Evolutionary conservation across 2,329 filamentous ascomycete genomes (phyloP), one percentile per base, ranked within the genome.

Genomic region (Capronia epimyces): DNA sequence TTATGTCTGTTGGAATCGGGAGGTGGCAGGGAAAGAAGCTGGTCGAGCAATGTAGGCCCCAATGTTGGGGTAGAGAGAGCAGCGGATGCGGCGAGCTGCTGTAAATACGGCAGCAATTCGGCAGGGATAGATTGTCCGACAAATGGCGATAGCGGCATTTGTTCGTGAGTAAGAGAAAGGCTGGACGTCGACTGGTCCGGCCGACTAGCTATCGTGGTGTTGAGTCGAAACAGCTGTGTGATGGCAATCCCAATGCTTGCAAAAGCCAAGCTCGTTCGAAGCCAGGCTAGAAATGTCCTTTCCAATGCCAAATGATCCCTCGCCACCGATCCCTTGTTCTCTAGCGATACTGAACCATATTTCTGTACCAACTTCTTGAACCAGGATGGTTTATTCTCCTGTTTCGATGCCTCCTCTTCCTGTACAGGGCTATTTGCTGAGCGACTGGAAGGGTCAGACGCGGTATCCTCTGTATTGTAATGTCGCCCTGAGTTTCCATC

Each of bases 241-340:
- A 84, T 72, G 20, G 81, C 81, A 39, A 84, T 82, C 47, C 81
- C 81, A 60, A 84, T 84, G 49, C 73, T 78, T 13, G 81, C 81
- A 63, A 84, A 84, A 46, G 79, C 79, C 46, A 84, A 72, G 12
- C 79, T 82, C 13, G 81, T 84, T 47, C 81, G 76, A 52, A 84
- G 74, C 81, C 81, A 84, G 56, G 81, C 81, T 36, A 84, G 73
- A 66, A 84, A 84, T n/a, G 81, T 84, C 34, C 81, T 76, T 66
- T 84, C 81, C 37, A 84, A 63, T 16, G 81, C 81, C 37, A 84
- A 69, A 69, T 84, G 81, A 64, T 84, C 81, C 58, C 81, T 69
- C 27, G 81, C 81, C 18, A 83, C 80, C 60, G 78, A 82, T 13
- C 81, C 81, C 63, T 83, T 83, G 58, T 84, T 84, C 57, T 84